Evolutionary conservation across 2,329 filamentous ascomycete species (phyloP).

Genomic region (Sporothrix schenckii): DNA sequence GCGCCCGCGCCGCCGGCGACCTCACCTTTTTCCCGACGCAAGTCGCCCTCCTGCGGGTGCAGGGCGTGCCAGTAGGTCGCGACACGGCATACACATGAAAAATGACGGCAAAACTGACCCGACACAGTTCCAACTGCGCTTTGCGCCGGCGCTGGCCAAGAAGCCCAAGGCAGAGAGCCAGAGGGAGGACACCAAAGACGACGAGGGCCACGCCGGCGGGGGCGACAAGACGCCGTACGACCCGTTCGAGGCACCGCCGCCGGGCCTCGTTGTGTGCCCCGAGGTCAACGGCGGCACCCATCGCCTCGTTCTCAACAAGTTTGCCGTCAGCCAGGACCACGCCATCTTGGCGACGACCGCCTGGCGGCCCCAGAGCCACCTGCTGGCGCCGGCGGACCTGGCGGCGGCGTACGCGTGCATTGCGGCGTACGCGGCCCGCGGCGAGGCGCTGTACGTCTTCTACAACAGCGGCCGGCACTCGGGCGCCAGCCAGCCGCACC

Average conservation of each 20-base stretch:
- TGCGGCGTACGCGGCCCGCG: conserved; percentile 51
- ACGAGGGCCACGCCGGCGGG: neutral
- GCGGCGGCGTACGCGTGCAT: conserved; percentile 65
- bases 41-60: conserved; percentile 52
- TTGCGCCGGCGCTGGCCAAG: conserved; percentile 67
- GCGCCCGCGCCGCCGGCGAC: conserved; percentile 53
- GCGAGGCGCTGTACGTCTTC: conserved; percentile 61
- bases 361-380: conserved; percentile 65
- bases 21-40: conserved; percentile 59
- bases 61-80: conserved; percentile 49
- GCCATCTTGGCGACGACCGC: conserved; percentile 70
- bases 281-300: conserved; percentile 50
- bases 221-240: conserved; percentile 49
- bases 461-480: conserved; percentile 72
- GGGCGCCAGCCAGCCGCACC: conserved; percentile 71
- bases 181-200: neutral
- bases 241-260: conserved; percentile 65
- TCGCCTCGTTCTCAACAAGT: conserved; percentile 73
- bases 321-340: conserved; percentile 69
- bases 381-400: conserved; percentile 64
- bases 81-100: too few relatives aligned
- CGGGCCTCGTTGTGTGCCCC: conserved; percentile 58
- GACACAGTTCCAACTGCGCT: conserved; percentile 70
- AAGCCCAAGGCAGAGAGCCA: conserved; percentile 57
- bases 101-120: neutral